Evolutionary conservation across 2,329 filamentous ascomycete species (phyloP).

Genomic region (Ceratocystis huliohia): DNA sequence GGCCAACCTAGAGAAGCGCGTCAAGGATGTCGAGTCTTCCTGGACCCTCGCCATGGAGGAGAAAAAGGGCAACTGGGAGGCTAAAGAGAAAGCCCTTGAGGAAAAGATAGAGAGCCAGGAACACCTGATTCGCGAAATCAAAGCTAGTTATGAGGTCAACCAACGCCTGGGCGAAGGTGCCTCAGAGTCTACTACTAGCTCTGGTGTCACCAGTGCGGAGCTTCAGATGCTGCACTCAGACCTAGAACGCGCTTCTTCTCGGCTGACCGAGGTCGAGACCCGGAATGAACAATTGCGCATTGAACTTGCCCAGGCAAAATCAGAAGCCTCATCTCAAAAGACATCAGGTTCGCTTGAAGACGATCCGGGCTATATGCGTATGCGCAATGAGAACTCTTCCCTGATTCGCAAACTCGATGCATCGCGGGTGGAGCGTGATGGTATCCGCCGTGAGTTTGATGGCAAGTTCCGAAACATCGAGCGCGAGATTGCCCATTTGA

Average conservation of each 20-base stretch:
- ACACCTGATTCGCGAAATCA: constrained; percentile 79
- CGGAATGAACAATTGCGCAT: constrained; percentile 87
- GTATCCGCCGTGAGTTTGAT: constrained; percentile 64
- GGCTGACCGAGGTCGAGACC: constrained; percentile 81
- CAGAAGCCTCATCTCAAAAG: constrained; percentile 46
- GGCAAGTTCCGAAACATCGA: constrained; percentile 65
- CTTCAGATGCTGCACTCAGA: constrained; percentile 88
- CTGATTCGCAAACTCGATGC: constrained; percentile 80
- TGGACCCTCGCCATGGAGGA: constrained; percentile 85
- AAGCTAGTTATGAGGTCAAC: constrained; percentile 92
- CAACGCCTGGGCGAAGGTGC: constrained; percentile 65
- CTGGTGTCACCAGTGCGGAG: constrained; percentile 69
- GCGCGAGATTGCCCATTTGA: constrained; percentile 59
- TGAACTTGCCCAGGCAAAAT: constrained; percentile 80
- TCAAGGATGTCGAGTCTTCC: constrained; percentile 79
- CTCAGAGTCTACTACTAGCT: constrained; percentile 43
- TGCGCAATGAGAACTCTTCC: constrained; percentile 87
- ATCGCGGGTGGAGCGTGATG: constrained; percentile 69
- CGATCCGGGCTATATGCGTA: constrained; percentile 74
- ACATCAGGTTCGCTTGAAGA: constrained; percentile 59
- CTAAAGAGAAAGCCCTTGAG: constrained; percentile 80
- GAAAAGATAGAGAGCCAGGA: constrained; percentile 95
- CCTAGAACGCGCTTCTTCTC: constrained; percentile 72
- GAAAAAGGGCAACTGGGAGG: constrained; percentile 91
- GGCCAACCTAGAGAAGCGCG: constrained; percentile 59